Conservation (phyloP, 306 rosid species). For the Lathyrus aphaca region DNA sequence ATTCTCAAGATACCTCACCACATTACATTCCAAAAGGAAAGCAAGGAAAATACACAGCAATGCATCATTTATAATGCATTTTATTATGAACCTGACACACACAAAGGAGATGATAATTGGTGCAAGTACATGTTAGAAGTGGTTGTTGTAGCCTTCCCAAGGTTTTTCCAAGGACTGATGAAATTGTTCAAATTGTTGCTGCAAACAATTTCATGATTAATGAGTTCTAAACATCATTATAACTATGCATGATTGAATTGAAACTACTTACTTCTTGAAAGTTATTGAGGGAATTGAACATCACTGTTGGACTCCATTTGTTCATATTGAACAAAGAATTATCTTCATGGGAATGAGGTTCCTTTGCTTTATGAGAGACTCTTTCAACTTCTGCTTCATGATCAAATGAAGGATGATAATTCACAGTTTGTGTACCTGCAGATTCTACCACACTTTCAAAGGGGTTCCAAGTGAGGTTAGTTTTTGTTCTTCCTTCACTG, state of each 20-base stretch:
- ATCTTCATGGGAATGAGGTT: constrained; percentile 33
- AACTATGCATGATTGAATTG: constrained; percentile 5
- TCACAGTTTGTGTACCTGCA: constrained; percentile 44
- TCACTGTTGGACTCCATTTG: constrained; percentile 65
- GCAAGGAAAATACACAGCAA: constrained; percentile 44
- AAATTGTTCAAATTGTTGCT: constrained; percentile 68
- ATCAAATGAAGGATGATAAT: constrained; percentile 36
- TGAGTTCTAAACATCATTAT: not conserved
- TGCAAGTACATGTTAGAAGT: constrained; percentile 44
- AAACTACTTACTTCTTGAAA: constrained; percentile 65
- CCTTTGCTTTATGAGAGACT: constrained; percentile 41
- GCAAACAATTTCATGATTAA: constrained; percentile 30
- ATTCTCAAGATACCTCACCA: constrained; percentile 45
- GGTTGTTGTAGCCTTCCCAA: constrained; percentile 55
- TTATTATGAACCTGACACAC: constrained; percentile 44
- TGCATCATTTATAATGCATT: constrained; percentile 12
- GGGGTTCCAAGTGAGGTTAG: constrained; percentile 56
- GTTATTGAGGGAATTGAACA: constrained; percentile 53
- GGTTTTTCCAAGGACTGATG: constrained; percentile 53
- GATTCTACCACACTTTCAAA: constrained; percentile 55
- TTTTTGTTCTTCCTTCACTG: constrained; percentile 27
- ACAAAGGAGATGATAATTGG: constrained; percentile 24
- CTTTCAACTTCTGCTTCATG: constrained; percentile 42
- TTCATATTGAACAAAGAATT: constrained; percentile 46
- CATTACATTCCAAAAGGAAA: constrained; percentile 58